A percentile compares a stretch with the other conserved stretches of the same genome.
phyloP scores from a whole-genome alignment of 1,139 yeast species.

The Kodamaea alishanica region DNA sequence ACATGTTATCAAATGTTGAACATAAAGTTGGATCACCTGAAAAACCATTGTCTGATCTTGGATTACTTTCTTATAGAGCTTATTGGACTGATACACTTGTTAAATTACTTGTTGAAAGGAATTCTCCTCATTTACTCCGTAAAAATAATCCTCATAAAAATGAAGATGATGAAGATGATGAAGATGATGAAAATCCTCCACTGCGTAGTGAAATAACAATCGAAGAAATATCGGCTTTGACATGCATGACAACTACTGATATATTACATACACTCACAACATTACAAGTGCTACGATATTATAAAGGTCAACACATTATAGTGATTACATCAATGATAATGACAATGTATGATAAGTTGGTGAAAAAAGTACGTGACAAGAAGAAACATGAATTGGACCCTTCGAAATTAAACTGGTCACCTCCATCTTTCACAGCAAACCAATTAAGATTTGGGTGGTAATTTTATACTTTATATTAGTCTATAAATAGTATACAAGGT shows the following conservation, averaged over 20 bases:
- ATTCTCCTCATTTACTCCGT: slow-evolving; percentile 36
- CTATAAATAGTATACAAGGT: background rate
- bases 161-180: slow-evolving; percentile 28
- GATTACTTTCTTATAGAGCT: slow-evolving; percentile 88
- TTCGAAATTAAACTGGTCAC: slow-evolving; percentile 76
- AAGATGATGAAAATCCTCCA: slow-evolving; percentile 25
- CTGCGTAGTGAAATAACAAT: slow-evolving; percentile 68
- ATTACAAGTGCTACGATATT: slow-evolving; percentile 81
- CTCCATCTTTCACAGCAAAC: slow-evolving; percentile 94
- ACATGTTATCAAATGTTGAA: slow-evolving; percentile 82
- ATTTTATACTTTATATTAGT: slow-evolving; percentile 3
- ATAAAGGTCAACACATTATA: slow-evolving; percentile 94
- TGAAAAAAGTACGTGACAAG: slow-evolving; percentile 52
- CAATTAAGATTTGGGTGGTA: slow-evolving; percentile 95
- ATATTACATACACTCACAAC: slow-evolving; percentile 91
- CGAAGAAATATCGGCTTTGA: slow-evolving; percentile 81
- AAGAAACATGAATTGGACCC: slow-evolving; percentile 80
- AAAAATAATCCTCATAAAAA: slow-evolving; percentile 35
- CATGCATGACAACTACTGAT: slow-evolving; percentile 96
- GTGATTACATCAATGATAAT: slow-evolving; percentile 83
- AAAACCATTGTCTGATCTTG: slow-evolving; percentile 93
- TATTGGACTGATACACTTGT: slow-evolving; percentile 93
- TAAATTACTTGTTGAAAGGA: slow-evolving; percentile 63
- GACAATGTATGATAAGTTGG: slow-evolving; percentile 69
- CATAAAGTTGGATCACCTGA: slow-evolving; percentile 95